Evolutionary conservation across 768 basidiomycete genomes (phyloP).

Genomic region (Mycena vitilis): DNA sequence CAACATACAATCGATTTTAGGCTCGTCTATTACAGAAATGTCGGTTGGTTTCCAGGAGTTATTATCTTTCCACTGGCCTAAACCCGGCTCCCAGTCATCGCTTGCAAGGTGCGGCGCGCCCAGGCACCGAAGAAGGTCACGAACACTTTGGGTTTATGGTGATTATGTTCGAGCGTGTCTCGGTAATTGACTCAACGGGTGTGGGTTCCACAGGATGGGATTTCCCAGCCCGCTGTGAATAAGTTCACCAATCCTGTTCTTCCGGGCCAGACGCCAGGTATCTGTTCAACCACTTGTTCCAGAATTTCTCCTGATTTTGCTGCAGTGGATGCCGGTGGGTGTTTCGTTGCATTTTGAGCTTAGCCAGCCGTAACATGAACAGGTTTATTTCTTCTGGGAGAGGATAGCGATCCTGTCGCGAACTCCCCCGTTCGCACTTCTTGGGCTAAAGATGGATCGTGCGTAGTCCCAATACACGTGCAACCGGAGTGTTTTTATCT

Average conservation of each 20-base stretch:
- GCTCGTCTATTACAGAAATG: slow-evolving; percentile 36
- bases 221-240: slow-evolving; percentile 38
- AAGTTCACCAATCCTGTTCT: slow-evolving; percentile 33
- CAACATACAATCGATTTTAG: slow-evolving; percentile 37
- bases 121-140: slow-evolving; percentile 39
- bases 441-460: slow-evolving; percentile 41
- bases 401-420: slow-evolving; percentile 36
- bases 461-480: neutral
- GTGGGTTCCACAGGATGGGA: too few species aligned
- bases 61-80: neutral
- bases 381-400: slow-evolving; percentile 42
- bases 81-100: slow-evolving; percentile 18
- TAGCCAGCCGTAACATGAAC: too few species aligned
- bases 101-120: slow-evolving; percentile 40
- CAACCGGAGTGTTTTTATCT: too few species aligned
- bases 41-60: neutral
- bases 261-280: slow-evolving; percentile 35
- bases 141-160: slow-evolving; percentile 45
- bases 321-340: slow-evolving; percentile 22
- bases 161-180: too few species aligned
- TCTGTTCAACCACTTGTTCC: neutral
- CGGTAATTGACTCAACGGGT: too few species aligned
- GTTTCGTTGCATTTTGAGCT: too few species aligned
- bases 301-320: neutral
- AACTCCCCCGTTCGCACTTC: slow-evolving; percentile 10